A percentile compares a stretch with the other conserved stretches of the same genome.
These are phyloP conservation scores for Flammula alnicola DNA, from an alignment of 1,284 basidiomycete genomes.

Conservation along the genomic window DNA sequence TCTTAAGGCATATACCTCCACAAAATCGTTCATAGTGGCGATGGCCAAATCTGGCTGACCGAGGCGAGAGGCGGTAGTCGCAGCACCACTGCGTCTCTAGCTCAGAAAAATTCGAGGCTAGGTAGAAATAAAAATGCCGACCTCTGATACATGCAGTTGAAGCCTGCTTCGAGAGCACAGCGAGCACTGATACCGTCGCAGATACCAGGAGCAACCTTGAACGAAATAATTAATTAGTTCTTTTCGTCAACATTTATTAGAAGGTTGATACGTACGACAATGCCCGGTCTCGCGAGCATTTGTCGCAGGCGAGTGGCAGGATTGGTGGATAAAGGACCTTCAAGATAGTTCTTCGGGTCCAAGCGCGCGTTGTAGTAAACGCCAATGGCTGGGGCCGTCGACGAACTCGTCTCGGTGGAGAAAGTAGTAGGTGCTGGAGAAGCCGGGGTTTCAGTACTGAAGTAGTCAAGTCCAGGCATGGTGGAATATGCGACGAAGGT, in stretches of 20 bases:
- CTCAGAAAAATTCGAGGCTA: conserved; percentile 1
- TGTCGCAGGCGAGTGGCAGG: conserved; percentile 74
- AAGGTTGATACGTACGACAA: conserved; percentile 54
- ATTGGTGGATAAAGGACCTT: conserved; percentile 68
- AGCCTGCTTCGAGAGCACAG: conserved; percentile 78
- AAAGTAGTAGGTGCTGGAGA: conserved; percentile 2
- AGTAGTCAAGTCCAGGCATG: conserved; percentile 24
- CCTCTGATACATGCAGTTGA: conserved; percentile 77
- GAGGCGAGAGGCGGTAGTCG: conserved; percentile 76
- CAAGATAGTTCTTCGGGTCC: conserved; percentile 69
- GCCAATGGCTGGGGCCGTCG: conserved; percentile 1
- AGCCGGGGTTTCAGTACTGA: conserved; percentile 13
- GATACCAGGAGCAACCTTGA: conserved; percentile 74
- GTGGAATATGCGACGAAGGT: not conserved
- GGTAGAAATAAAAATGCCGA: conserved; percentile 17
- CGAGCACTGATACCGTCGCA: conserved; percentile 84
- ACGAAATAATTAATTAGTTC: not conserved
- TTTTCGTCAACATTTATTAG: not conserved
- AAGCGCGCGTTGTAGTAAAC: conserved; percentile 32
- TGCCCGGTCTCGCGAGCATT: conserved; percentile 75
- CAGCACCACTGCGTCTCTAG: conserved; percentile 58
- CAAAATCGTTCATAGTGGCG: conserved; percentile 81
- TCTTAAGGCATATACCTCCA: conserved; percentile 44
- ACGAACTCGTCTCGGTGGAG: conserved; percentile 1
- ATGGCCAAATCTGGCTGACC: conserved; percentile 83